Evolutionary conservation across 2,329 filamentous ascomycete genomes (phyloP).

Genomic region (Epichloe scottii): DNA sequence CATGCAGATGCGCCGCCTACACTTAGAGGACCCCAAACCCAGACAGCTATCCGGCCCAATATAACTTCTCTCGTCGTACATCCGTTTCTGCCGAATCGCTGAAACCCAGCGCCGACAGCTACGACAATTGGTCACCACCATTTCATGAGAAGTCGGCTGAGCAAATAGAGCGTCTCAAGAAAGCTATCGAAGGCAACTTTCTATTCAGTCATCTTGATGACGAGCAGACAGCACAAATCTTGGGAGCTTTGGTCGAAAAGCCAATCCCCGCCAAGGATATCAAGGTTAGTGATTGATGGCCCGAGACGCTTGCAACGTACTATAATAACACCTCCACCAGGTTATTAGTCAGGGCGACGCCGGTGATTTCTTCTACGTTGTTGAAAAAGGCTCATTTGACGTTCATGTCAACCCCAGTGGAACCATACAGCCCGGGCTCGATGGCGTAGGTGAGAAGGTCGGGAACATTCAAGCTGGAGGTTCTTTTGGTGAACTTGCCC

Average conservation of each 20-base stretch:
- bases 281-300: slow-evolving; percentile 35
- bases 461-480: slow-evolving; percentile 73
- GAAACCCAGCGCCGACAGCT: slow-evolving; percentile 71
- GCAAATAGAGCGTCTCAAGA: slow-evolving; percentile 66
- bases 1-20: slow-evolving; percentile 32
- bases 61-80: slow-evolving; percentile 84
- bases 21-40: slow-evolving; percentile 39
- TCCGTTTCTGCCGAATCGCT: slow-evolving; percentile 95
- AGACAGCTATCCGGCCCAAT: slow-evolving; percentile 76
- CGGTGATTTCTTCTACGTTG: slow-evolving; percentile 95
- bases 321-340: slow-evolving; percentile 31
- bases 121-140: slow-evolving; percentile 85
- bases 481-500: slow-evolving; percentile 88
- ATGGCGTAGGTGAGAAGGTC: slow-evolving; percentile 76
- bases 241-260: slow-evolving; percentile 88
- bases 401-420: slow-evolving; percentile 78
- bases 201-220: slow-evolving; percentile 91
- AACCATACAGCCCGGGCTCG: slow-evolving; percentile 61
- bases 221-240: slow-evolving; percentile 75
- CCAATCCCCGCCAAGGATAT: slow-evolving; percentile 83
- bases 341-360: slow-evolving; percentile 93
- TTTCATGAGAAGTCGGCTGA: slow-evolving; percentile 71
- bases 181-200: slow-evolving; percentile 79
- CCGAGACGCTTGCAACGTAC: neutral
- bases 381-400: slow-evolving; percentile 82